Evolutionary conservation across 23 red algal species (phyloP), one percentile per base, ranked within the genome.

Genomic region (Gracilaria domingensis): DNA sequence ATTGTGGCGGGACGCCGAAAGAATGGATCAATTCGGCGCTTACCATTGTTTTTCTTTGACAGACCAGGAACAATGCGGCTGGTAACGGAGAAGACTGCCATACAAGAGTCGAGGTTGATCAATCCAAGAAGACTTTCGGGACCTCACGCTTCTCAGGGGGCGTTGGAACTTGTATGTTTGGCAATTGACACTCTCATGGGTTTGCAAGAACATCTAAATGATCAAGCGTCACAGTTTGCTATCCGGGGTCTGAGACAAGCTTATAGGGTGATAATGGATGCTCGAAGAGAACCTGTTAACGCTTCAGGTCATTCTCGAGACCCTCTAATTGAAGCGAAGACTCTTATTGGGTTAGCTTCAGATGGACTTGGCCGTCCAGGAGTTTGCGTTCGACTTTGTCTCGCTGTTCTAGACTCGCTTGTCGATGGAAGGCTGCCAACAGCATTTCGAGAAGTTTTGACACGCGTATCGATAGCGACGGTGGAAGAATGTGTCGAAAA

Each of bases 81-180:
- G 20, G 45, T 58, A 7, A 76, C 58, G 25, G 66, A 83, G 28
- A 67, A 76, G 80, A 64, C 80, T 7, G 73, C 70, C 12, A 73
- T 92, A 50, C 54, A 59, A 69, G 89, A 92, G 33, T 66, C 89
- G 38, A 49, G 89, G 23, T 60, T 92, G 36, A 62, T 83, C 80
- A 42, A 32, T 78, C 89, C 89, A 24, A 51, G 89, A 26, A 40
- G 77, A 35, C 44, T 77, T 29, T 29, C 23, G 9, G 66, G 79
- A 61, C 7, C 39, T 58, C 55, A 83, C 53, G 79, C 80, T 39
- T 56, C 65, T 36, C 78, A 84, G 34, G 89, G 89, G 0, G 89
- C 79, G 9, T 39, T 92, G 21, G 48, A 66, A 66, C 64, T 75
- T 84, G 64, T 84, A 17, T 83, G 79, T 64, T 40, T 75, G 16